Conservation (phyloP, 2,329 filamentous ascomycete species). For the Colletotrichum phormii region DNA sequence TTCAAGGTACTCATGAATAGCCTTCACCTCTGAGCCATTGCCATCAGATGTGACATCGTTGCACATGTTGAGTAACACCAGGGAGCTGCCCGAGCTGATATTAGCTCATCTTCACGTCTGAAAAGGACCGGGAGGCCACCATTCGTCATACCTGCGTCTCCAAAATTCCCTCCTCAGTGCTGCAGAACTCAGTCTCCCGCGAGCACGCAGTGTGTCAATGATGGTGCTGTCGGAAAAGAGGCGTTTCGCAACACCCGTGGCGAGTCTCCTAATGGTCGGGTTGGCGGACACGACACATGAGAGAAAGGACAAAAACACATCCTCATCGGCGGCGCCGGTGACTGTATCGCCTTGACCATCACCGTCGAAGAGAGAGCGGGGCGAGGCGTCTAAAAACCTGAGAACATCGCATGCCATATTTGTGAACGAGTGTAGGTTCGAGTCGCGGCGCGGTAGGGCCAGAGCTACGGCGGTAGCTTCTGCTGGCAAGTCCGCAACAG, state of each 20-base stretch:
- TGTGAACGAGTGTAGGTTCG: conserved; percentile 51
- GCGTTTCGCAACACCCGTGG: conserved; percentile 59
- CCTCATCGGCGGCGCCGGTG: conserved; percentile 41
- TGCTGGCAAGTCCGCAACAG: conserved; percentile 51
- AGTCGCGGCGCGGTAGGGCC: conserved; percentile 52
- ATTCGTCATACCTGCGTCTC: conserved; percentile 59
- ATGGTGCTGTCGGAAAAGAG: conserved; percentile 56
- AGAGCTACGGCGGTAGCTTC: conserved; percentile 46
- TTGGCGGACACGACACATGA: conserved; percentile 66
- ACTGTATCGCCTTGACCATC: conserved; percentile 6
- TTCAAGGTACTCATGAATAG: conserved; percentile 67
- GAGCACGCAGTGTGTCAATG: conserved; percentile 49
- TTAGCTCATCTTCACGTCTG: not conserved
- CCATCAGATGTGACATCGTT: conserved; percentile 58
- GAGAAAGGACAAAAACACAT: conserved; percentile 64
- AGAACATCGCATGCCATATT: conserved; percentile 65
- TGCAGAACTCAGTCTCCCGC: conserved; percentile 50
- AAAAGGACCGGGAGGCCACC: not conserved
- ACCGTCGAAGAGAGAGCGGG: conserved; percentile 57
- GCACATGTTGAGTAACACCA: conserved; percentile 59
- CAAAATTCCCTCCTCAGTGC: conserved; percentile 60
- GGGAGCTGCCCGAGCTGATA: conserved; percentile 51
- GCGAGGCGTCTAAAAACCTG: conserved; percentile 67
- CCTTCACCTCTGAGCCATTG: conserved; percentile 56
- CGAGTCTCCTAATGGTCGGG: conserved; percentile 59